These are phyloP conservation scores for Sanghuangporus baumii DNA, from an alignment of 1,284 basidiomycete species.

Conservation along the genomic window DNA sequence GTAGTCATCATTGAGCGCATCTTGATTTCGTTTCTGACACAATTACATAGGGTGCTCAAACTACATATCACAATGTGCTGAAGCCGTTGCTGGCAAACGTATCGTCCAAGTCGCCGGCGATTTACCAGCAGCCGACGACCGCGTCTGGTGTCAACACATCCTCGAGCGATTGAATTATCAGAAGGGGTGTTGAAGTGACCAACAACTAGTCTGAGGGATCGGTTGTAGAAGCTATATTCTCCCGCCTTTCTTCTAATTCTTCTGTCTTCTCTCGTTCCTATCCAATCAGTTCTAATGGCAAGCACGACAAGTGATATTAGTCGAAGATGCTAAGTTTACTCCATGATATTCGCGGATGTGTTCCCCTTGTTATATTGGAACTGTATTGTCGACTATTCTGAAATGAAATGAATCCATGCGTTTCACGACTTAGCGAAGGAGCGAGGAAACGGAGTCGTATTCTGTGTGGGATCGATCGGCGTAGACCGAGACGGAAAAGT, in stretches of 20 bases:
- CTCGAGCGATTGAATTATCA: conserved; percentile 25
- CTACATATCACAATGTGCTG: conserved; percentile 58
- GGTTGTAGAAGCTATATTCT: background rate
- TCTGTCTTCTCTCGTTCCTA: background rate
- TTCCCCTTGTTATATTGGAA: background rate
- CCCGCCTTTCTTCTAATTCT: background rate
- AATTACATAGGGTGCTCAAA: conserved; percentile 63
- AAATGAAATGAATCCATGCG: background rate
- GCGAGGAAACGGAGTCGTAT: background rate
- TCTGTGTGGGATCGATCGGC: background rate
- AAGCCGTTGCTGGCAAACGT: conserved; percentile 63
- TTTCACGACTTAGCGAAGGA: background rate
- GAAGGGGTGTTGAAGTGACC: background rate
- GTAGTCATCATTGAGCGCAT: conserved; percentile 4
- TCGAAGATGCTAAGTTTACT: background rate
- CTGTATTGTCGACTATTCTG: background rate
- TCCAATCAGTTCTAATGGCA: background rate
- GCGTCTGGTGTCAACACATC: conserved; percentile 33
- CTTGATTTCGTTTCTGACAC: conserved; percentile 16
- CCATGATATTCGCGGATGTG: background rate
- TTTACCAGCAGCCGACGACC: conserved; percentile 25
- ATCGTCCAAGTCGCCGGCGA: conserved; percentile 28
- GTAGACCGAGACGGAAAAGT: background rate
- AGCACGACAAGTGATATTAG: background rate
- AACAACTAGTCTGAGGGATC: background rate